Conservation (phyloP, 805 yeast species). For the Nakazawaea peltata region DNA sequence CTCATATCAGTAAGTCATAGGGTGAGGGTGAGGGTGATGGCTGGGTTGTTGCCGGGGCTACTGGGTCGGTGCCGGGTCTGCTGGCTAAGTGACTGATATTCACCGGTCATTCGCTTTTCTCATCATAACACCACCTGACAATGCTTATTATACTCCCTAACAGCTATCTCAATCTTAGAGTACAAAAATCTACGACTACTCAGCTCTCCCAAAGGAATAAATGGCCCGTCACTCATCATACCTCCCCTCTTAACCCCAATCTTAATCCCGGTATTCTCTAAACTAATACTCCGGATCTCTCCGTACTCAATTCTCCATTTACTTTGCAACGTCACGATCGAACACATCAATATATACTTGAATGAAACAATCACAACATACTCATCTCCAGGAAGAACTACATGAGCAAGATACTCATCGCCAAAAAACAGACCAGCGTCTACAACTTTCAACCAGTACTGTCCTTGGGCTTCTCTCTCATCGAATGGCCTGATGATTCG, state of each 20-base stretch:
- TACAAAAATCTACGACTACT: slow-evolving; percentile 59
- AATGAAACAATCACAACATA: slow-evolving; percentile 70
- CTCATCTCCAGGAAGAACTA: slow-evolving; percentile 74
- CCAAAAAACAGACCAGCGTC: slow-evolving; percentile 70
- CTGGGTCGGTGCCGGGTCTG: too few species aligned
- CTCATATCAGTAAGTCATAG: too few species aligned
- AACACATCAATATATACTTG: slow-evolving; percentile 58
- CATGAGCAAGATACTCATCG: slow-evolving; percentile 81
- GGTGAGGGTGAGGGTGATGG: too few species aligned
- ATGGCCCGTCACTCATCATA: slow-evolving; percentile 29
- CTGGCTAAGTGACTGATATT: neutral
- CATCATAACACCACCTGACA: slow-evolving; percentile 40
- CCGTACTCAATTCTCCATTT: slow-evolving; percentile 70
- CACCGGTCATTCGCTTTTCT: neutral
- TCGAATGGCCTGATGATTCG: slow-evolving; percentile 69
- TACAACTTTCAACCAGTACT: slow-evolving; percentile 77
- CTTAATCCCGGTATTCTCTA: slow-evolving; percentile 74
- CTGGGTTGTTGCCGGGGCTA: too few species aligned
- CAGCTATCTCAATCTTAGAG: slow-evolving; percentile 71
- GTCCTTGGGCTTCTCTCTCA: slow-evolving; percentile 87
- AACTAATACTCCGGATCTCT: slow-evolving; percentile 58
- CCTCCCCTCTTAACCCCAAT: slow-evolving; percentile 38
- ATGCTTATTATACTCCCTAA: slow-evolving; percentile 64
- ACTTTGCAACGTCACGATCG: slow-evolving; percentile 48
- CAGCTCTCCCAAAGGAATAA: slow-evolving; percentile 72